phyloP scores from a whole-genome alignment of 495 filamentous ascomycete species.

The Evansstolkia leycettana region DNA sequence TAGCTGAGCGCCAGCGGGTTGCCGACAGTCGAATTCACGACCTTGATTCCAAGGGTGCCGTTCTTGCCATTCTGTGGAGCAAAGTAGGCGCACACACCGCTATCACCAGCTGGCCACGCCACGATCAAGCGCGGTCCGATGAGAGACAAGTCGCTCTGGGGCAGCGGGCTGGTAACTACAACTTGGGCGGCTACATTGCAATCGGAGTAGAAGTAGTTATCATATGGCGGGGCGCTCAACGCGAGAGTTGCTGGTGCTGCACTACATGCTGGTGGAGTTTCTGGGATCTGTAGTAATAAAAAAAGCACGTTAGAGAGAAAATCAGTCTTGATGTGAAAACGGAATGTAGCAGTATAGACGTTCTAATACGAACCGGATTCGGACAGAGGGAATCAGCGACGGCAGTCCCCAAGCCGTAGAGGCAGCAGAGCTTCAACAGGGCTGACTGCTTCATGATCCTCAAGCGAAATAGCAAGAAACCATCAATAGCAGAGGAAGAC shows the following conservation, averaged over 20 bases:
- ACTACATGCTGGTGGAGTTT: neutral
- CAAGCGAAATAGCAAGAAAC: too few relatives aligned
- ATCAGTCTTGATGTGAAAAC: too few relatives aligned
- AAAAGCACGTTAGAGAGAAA: too few relatives aligned
- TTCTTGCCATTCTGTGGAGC: conserved; percentile 38
- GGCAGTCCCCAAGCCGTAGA: too few relatives aligned
- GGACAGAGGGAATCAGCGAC: too few relatives aligned
- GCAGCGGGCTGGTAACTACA: conserved; percentile 42
- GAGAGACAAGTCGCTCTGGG: conserved; percentile 38
- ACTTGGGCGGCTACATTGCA: conserved; percentile 45
- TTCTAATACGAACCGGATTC: too few relatives aligned
- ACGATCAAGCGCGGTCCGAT: conserved; percentile 45
- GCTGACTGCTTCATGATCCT: too few relatives aligned
- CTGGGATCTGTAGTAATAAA: too few relatives aligned
- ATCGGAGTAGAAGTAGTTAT: conserved; percentile 53
- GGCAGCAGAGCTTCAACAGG: too few relatives aligned
- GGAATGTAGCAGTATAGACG: too few relatives aligned
- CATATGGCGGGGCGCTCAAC: conserved; percentile 34
- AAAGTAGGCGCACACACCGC: conserved; percentile 43
- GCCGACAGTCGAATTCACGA: conserved; percentile 32
- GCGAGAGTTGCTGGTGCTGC: conserved; percentile 7
- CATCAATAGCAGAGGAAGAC: too few relatives aligned
- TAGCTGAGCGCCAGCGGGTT: conserved; percentile 26
- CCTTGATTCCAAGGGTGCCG: conserved; percentile 37
- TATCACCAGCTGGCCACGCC: conserved; percentile 56